A percentile compares a stretch with the other conserved stretches of the same genome.
Conservation (phyloP, 768 basidiomycete species). For the Phylloporus sp. region DNA sequence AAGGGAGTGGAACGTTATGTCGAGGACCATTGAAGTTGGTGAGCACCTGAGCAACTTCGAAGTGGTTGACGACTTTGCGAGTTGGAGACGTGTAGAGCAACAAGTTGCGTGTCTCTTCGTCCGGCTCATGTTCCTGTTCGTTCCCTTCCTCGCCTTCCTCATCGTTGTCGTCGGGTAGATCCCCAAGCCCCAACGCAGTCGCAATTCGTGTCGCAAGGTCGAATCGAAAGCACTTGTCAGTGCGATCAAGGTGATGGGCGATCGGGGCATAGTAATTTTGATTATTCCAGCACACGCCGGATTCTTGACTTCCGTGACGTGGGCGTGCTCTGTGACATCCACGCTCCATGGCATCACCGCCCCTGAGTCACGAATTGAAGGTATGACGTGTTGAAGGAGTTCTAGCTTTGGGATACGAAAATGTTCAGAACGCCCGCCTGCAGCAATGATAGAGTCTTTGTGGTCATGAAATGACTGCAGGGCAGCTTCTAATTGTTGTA, state of each 20-base stretch:
- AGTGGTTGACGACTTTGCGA: not conserved
- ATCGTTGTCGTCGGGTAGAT: not conserved
- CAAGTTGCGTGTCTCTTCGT: not conserved
- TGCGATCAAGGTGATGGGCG: not conserved
- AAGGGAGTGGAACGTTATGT: not conserved
- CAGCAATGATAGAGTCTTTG: too few relatives aligned
- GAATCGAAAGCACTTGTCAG: not conserved
- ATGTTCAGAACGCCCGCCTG: not conserved
- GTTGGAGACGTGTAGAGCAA: not conserved
- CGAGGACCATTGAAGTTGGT: not conserved
- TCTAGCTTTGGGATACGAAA: not conserved
- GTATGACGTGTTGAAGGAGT: not conserved
- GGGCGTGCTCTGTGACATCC: too few relatives aligned
- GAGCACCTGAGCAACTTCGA: not conserved
- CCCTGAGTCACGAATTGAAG: too few relatives aligned
- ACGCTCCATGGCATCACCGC: too few relatives aligned
- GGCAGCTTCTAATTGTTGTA: too few relatives aligned
- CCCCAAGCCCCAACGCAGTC: not conserved
- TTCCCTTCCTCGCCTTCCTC: not conserved
- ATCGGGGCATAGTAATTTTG: too few relatives aligned
- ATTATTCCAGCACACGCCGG: too few relatives aligned
- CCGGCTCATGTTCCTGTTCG: not conserved
- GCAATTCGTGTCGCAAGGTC: not conserved
- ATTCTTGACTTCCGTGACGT: too few relatives aligned
- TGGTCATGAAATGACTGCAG: too few relatives aligned